Percentiles rank a stretch among this genome's conserved stretches.
phyloP scores from a whole-genome alignment of 2,329 filamentous ascomycete species.

The Ceratocystis eucalypticola region DNA sequence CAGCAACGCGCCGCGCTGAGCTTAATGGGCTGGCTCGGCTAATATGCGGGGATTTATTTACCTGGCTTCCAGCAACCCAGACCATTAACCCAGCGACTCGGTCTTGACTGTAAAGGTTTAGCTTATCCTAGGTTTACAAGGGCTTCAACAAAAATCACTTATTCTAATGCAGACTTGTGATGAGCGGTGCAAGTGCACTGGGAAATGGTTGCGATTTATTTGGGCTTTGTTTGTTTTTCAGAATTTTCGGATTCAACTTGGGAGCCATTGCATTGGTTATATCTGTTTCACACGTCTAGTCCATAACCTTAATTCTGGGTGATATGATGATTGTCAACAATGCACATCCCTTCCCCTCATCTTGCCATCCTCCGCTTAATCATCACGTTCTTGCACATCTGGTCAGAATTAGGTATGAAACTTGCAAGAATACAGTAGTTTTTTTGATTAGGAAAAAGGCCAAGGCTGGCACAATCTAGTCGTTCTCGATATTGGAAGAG shows the following conservation, averaged over 20 bases:
- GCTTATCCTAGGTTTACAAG: neutral
- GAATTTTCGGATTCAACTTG: too few species aligned
- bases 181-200: too few species aligned
- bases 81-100: neutral
- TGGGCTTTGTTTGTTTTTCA: too few species aligned
- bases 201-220: too few species aligned
- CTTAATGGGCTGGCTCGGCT: neutral
- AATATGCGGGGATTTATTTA: slow-evolving; percentile 4
- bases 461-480: neutral
- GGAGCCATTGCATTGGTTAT: too few species aligned
- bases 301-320: neutral
- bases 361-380: neutral
- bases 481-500: neutral
- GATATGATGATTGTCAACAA: neutral
- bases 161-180: too few species aligned
- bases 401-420: neutral
- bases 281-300: too few species aligned
- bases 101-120: too few species aligned
- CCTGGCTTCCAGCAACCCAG: neutral
- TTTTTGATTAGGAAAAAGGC: neutral
- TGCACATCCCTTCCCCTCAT: neutral
- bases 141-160: neutral
- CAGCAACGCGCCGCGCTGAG: neutral
- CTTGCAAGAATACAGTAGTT: neutral
- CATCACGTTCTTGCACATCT: neutral